These are phyloP conservation scores for Clavispora santaluciae DNA, from an alignment of 805 yeast genomes.

Conservation along the genomic window DNA sequence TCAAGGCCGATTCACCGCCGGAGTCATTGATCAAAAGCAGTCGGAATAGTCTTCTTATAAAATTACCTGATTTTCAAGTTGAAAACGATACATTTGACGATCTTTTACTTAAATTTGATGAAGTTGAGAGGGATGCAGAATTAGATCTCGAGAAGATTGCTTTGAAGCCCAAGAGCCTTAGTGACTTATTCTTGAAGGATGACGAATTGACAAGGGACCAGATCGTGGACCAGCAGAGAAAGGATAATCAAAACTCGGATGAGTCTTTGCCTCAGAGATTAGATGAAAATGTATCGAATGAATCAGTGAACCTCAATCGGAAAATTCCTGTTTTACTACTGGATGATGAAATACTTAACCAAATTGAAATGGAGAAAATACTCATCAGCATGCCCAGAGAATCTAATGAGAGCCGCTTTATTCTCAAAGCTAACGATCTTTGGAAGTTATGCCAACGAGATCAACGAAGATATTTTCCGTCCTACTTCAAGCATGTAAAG, in stretches of 20 bases:
- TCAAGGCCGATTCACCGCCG: background rate
- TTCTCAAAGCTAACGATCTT: slow-evolving; percentile 3
- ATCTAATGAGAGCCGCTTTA: background rate
- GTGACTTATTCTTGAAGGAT: slow-evolving; percentile 32
- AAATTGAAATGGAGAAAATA: background rate
- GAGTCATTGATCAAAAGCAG: background rate
- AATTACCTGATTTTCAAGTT: slow-evolving; percentile 12
- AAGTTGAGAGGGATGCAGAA: slow-evolving; percentile 16
- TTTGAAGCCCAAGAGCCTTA: slow-evolving; percentile 6
- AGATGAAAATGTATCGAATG: background rate
- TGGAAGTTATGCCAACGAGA: background rate
- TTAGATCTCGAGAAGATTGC: slow-evolving; percentile 7
- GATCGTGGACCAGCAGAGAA: slow-evolving; percentile 34
- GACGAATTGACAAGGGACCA: slow-evolving; percentile 40
- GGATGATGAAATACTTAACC: background rate
- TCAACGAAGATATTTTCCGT: background rate
- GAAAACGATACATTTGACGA: slow-evolving; percentile 14
- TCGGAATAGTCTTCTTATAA: background rate
- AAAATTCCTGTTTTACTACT: background rate
- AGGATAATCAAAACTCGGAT: slow-evolving; percentile 19
- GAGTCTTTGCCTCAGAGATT: slow-evolving; percentile 12
- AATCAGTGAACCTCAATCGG: background rate
- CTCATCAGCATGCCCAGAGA: background rate
- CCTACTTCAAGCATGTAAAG: slow-evolving; percentile 27
- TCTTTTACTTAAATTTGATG: slow-evolving; percentile 13